These are phyloP conservation scores for Davidsoniella neocaledoniae DNA, from an alignment of 2,329 filamentous ascomycete species.

Conservation along the genomic window DNA sequence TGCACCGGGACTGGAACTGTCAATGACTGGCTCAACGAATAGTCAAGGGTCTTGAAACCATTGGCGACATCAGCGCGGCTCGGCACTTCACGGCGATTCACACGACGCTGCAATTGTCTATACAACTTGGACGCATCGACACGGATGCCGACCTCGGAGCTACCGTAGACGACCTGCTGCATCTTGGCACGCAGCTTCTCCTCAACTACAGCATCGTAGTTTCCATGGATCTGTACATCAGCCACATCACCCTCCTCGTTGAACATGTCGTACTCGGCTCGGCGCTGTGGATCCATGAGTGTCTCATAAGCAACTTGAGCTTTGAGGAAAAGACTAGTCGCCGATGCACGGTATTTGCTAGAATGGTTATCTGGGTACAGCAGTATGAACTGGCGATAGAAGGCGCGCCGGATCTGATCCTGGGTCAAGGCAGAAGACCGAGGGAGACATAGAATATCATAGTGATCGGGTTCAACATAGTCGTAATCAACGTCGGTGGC, in stretches of 20 bases:
- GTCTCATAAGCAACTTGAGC: conserved; percentile 30
- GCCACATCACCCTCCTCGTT: conserved; percentile 12
- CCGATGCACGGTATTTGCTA: conserved; percentile 22
- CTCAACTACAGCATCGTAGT: conserved; percentile 15
- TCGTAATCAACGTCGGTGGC: conserved; percentile 11
- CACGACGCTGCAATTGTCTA: conserved; percentile 3
- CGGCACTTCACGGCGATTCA: background rate
- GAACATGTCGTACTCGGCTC: conserved; percentile 25
- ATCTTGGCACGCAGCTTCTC: conserved; percentile 10
- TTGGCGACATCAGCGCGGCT: background rate
- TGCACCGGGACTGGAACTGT: conserved; percentile 21
- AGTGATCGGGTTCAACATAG: conserved; percentile 21
- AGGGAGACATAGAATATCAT: conserved; percentile 29
- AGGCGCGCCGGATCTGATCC: conserved; percentile 26
- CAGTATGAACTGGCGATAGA: conserved; percentile 27
- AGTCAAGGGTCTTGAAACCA: conserved; percentile 21
- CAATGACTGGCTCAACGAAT: conserved; percentile 24
- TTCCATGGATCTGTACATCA: conserved; percentile 14
- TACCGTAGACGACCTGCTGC: conserved; percentile 14
- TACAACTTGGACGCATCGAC: conserved; percentile 18
- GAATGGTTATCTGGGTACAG: conserved; percentile 29
- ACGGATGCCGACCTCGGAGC: conserved; percentile 22
- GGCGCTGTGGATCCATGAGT: conserved; percentile 26
- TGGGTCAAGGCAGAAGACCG: conserved; percentile 18
- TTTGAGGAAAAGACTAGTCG: conserved; percentile 24